Percentiles rank a stretch among this genome's conserved stretches.
Conservation (phyloP, 345 rosid species). For the Aquilaria sinensis region DNA sequence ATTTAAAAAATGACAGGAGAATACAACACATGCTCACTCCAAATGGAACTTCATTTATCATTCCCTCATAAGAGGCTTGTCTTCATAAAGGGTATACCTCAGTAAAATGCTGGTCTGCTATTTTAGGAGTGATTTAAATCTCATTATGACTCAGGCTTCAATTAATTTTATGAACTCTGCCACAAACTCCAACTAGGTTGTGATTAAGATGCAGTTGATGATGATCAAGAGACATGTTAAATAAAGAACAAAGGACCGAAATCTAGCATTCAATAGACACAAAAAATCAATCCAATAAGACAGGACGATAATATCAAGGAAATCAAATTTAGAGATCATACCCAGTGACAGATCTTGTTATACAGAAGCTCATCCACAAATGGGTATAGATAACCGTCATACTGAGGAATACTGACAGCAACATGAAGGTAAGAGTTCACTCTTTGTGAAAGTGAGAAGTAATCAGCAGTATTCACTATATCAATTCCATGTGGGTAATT, state of each 20-base stretch:
- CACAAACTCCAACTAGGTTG: too few species aligned
- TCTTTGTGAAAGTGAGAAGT: conserved; percentile 94
- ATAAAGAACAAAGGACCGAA: conserved; percentile 4
- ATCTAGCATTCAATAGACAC: background rate
- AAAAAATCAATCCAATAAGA: background rate
- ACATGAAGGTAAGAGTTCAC: conserved; percentile 74
- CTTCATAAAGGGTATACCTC: too few species aligned
- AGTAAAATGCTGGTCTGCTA: too few species aligned
- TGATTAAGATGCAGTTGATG: too few species aligned
- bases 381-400: conserved; percentile 82
- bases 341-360: conserved; percentile 96
- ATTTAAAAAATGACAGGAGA: background rate
- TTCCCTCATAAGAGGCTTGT: too few species aligned
- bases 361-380: conserved; percentile 81
- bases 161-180: too few species aligned
- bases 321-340: conserved; percentile 30
- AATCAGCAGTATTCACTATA: conserved; percentile 90
- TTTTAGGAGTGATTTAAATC: too few species aligned
- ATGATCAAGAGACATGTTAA: too few species aligned
- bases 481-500: conserved; percentile 96
- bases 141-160: too few species aligned
- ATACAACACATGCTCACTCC: background rate
- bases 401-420: conserved; percentile 72
- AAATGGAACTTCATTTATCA: background rate
- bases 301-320: background rate